Base-by-base conservation (phyloP, 164 flowering plant species). In the Pachysandra terminalis region DNA sequence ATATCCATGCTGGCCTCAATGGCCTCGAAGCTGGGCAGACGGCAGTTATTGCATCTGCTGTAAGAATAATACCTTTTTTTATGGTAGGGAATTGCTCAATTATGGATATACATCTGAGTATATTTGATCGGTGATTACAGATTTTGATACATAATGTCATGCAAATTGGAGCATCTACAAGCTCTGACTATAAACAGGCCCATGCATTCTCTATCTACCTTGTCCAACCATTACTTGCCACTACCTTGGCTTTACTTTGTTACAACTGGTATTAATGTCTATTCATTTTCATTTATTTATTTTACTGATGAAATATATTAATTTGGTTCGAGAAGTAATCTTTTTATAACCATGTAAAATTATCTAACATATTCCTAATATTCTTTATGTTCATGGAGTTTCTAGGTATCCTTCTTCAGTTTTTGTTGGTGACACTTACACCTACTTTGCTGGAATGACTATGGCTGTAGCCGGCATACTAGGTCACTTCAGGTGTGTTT, bases 21-120 rank as follows among this genome's bases (percentile, higher is more conserved):
- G 99, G 99, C 58, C 98, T 96, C 68, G 99, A 96, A 88, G 97
- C 84, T 77, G 99, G 99, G 75, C 99, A 96, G 76, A 89, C 99
- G 32, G 86, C 90, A 71, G 98, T 96, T 37, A 89, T 87, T 71
- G 81, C 99, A 71, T 82, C 78, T 72, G 99, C 98, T 71, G 99
- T 96, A 88, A 88, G 98, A 57, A 77, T 59, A 37, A 66, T 58
- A 19, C 24, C 58, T 71, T 58, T 7, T 69, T 19, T 53, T 57
- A 27, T 3, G 59, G 19, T 55, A 57, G 61, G 26, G 61, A 66
- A 48, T 57, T 21, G 23, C 19, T 74, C 62, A 19, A 28, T 72
- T 56, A 35, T 69, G 51, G 45, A 68, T 62, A 72, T 55, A 27
- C 23, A 25, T 67, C 37, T 61, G 45, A 22, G 21, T 24, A 23